Conservation (phyloP, 2,329 filamentous ascomycete species). For the Capronia coronata region DNA sequence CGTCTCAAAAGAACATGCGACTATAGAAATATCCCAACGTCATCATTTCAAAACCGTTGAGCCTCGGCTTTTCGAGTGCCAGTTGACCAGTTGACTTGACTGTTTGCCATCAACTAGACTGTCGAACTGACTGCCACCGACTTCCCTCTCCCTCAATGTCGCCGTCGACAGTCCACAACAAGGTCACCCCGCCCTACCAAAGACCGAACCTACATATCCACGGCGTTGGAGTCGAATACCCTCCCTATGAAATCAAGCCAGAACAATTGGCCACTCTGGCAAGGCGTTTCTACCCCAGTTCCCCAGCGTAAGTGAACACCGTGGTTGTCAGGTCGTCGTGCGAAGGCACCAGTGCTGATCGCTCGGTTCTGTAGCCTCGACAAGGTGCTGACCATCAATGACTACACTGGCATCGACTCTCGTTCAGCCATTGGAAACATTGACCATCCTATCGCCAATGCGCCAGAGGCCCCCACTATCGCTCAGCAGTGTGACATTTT, state of each 20-base stretch:
- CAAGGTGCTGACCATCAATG: constrained; percentile 58
- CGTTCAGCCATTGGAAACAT: constrained; percentile 57
- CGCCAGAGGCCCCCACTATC: constrained; percentile 32
- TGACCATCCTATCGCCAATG: constrained; percentile 57
- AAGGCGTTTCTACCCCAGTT: constrained; percentile 54
- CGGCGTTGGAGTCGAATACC: constrained; percentile 56
- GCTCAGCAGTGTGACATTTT: constrained; percentile 30
- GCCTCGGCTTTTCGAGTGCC: not conserved
- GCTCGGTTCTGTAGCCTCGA: constrained; percentile 45
- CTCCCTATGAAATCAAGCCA: constrained; percentile 49
- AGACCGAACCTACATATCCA: constrained; percentile 48
- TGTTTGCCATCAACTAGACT: too few species aligned
- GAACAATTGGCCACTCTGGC: constrained; percentile 49
- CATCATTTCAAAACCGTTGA: constrained; percentile 3
- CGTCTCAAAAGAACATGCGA: constrained; percentile 9
- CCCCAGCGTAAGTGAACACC: constrained; percentile 49
- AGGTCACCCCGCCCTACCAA: constrained; percentile 34
- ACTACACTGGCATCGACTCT: constrained; percentile 58
- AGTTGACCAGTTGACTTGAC: too few species aligned
- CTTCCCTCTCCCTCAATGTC: constrained; percentile 24
- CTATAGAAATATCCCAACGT: not conserved
- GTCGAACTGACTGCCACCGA: not conserved
- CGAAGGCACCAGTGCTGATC: constrained; percentile 1
- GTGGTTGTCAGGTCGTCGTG: not conserved
- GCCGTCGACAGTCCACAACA: constrained; percentile 25